Evolutionary conservation across 768 basidiomycete genomes (phyloP).

Genomic region (Phaeolepiota aurea): DNA sequence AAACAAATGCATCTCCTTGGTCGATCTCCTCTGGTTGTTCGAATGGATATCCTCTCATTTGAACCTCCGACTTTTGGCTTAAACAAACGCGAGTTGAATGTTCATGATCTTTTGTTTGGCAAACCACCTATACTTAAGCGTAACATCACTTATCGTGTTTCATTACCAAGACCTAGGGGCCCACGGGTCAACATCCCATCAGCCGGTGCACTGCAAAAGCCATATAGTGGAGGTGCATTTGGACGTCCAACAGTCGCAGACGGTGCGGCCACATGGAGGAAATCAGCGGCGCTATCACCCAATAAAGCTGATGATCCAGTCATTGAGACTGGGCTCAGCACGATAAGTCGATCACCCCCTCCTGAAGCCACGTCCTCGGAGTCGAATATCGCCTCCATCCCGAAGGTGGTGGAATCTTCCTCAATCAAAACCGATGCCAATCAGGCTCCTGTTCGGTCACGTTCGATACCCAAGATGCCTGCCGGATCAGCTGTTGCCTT

Average conservation of each 20-base stretch:
- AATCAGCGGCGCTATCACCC: conserved; percentile 16
- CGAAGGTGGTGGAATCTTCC: conserved; percentile 22
- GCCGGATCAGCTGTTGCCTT: conserved; percentile 66
- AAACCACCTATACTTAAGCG: conserved; percentile 26
- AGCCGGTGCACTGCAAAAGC: conserved; percentile 11
- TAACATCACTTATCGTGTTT: conserved; percentile 30
- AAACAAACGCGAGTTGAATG: conserved; percentile 47
- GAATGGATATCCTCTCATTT: conserved; percentile 64
- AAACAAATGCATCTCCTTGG: conserved; percentile 39
- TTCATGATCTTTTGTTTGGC: conserved; percentile 61
- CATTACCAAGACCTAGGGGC: conserved; percentile 28
- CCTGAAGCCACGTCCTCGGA: conserved; percentile 35
- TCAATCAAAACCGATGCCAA: conserved; percentile 20
- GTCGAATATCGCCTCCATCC: conserved; percentile 19
- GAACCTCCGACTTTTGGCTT: conserved; percentile 64
- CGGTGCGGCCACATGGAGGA: conserved; percentile 36
- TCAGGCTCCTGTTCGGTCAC: conserved; percentile 26
- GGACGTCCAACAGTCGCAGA: conserved; percentile 34
- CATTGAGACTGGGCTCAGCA: conserved; percentile 28
- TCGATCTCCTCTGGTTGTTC: conserved; percentile 27
- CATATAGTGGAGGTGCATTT: conserved; percentile 26
- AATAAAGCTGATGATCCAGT: conserved; percentile 12
- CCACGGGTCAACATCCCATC: conserved; percentile 22
- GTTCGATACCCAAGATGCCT: conserved; percentile 65
- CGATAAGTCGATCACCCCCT: conserved; percentile 61